Base-by-base conservation (phyloP, 306 rosid genomes). In the Vigna angularis region DNA sequence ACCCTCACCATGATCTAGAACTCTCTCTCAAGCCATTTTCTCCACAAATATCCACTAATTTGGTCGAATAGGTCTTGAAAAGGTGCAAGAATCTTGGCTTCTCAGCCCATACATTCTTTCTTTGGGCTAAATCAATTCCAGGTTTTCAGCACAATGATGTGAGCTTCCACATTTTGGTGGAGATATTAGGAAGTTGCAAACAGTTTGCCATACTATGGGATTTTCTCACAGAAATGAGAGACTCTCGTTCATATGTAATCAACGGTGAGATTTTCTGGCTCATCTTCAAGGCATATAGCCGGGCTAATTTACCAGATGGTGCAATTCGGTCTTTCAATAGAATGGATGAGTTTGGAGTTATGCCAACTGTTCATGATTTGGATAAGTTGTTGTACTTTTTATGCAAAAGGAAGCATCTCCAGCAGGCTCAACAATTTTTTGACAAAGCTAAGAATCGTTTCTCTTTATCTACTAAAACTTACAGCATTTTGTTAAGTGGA, bases 11-110 rank as follows among this genome's bases (percentile, higher is more conserved):
- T 77, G 97, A 92, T 77, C 68, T 94, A 47, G 92, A 92, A 42
- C 86, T 61, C 56, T 85, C 91, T 47, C 93, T 92, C 73, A 61
- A 47, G 77, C 53, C 87, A 18, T 89, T 88, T 80, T 87, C 95
- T 13, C 14, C 90, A n/a, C 88, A 86, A 9, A 61, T 94, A 17
- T 89, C 98, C 64, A 65, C 91, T 2, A 72, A 72, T 70, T 75
- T 92, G 81, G 97, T 90, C 70, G 97, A 92, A 58, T 97, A 92
- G 76, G 97, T 92, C 65, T 76, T 92, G 66, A 92, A 94, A 83
- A 83, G 98, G 74, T n/a, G n/a, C n/a, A n/a, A n/a, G n/a, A n/a
- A n/a, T n/a, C n/a, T n/a, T n/a, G n/a, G n/a, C n/a, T n/a, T n/a
- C n/a, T n/a, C n/a, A n/a, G n/a, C n/a, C n/a, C n/a, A n/a, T n/a